Percentiles rank a stretch among this genome's conserved stretches.
Conservation (phyloP, 306 rosid genomes). For the Prinsepia uniflora region DNA sequence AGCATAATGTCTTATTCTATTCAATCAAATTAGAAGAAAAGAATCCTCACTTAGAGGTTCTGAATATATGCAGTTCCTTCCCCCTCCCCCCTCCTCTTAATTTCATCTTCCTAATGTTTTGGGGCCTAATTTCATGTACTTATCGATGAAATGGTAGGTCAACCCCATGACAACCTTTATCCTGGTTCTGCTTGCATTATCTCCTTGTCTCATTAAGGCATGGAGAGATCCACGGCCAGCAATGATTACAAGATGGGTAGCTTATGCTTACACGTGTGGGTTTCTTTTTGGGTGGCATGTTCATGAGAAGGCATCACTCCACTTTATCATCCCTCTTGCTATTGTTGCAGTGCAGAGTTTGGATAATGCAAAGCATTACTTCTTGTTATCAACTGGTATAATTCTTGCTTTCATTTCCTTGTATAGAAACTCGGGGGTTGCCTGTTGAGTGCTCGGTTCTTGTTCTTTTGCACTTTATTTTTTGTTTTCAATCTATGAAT, state of each 20-base stretch:
- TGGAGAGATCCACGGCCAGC: conserved; percentile 75
- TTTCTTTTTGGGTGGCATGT: conserved; percentile 98
- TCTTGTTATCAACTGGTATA: conserved; percentile 74
- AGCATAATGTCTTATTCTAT: not conserved
- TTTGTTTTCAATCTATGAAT: not conserved
- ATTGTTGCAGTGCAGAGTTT: conserved; percentile 54
- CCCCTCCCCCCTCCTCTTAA: no score
- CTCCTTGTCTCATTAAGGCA: conserved; percentile 84
- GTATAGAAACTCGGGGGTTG: not conserved
- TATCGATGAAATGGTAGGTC: conserved; percentile 52
- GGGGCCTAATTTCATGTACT: conserved; percentile 18
- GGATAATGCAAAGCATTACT: conserved; percentile 77
- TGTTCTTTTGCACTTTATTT: not conserved
- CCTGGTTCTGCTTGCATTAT: conserved; percentile 74
- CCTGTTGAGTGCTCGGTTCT: not conserved
- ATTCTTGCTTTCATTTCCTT: conserved; percentile 22
- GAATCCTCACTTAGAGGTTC: not conserved
- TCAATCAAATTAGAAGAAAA: not conserved
- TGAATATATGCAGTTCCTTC: not conserved
- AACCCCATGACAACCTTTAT: conserved; percentile 60
- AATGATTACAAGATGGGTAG: conserved; percentile 74
- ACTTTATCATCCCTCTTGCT: conserved; percentile 85
- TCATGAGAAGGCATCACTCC: conserved; percentile 94
- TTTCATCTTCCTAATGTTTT: not conserved
- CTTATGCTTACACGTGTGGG: conserved; percentile 89